Evolutionary conservation across 352 stramenopile genomes (phyloP).

Genomic region (Phytophthora macrochlamydospora): DNA sequence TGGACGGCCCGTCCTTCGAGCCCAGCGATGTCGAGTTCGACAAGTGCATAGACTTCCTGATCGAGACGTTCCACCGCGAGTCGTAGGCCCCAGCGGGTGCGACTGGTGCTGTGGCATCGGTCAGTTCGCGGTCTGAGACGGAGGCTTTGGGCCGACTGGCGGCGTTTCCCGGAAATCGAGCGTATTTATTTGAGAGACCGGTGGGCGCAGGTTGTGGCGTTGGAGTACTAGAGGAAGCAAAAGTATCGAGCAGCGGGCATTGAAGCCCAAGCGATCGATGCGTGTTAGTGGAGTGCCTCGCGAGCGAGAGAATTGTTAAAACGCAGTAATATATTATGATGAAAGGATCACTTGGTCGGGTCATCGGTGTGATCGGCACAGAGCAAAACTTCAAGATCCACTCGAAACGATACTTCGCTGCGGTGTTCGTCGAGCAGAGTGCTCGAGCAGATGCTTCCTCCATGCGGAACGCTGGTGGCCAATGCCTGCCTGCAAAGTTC

Average conservation of each 20-base stretch:
- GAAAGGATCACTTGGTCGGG: constrained; percentile 30
- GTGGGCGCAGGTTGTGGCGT: constrained; percentile 13
- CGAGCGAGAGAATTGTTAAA: constrained; percentile 44
- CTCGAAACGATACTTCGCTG: no score
- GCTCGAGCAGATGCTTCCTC: no score
- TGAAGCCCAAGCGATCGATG: constrained; percentile 9
- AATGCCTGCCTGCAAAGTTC: no score
- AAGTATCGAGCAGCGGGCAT: constrained; percentile 9
- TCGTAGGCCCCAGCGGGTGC: constrained; percentile 17
- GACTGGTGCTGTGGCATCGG: neutral
- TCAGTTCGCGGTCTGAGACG: neutral
- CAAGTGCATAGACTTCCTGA: constrained; percentile 84
- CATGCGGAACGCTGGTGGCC: no score
- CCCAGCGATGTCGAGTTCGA: constrained; percentile 74
- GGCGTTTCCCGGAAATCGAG: constrained; percentile 30
- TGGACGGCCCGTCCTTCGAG: constrained; percentile 51
- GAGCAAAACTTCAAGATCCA: no score
- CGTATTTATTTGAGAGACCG: constrained; percentile 47
- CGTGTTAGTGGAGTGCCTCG: constrained; percentile 35
- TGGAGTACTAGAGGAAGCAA: constrained; percentile 13
- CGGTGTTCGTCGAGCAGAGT: no score
- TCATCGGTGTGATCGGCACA: neutral
- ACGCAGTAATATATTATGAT: constrained; percentile 48
- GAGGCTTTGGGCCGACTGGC: neutral
- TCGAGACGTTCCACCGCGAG: constrained; percentile 72